Evolutionary conservation across 192 early-diverging fungal genomes (phyloP), one percentile per base, ranked within the genome.

Genomic region (Linnemannia zychae): DNA sequence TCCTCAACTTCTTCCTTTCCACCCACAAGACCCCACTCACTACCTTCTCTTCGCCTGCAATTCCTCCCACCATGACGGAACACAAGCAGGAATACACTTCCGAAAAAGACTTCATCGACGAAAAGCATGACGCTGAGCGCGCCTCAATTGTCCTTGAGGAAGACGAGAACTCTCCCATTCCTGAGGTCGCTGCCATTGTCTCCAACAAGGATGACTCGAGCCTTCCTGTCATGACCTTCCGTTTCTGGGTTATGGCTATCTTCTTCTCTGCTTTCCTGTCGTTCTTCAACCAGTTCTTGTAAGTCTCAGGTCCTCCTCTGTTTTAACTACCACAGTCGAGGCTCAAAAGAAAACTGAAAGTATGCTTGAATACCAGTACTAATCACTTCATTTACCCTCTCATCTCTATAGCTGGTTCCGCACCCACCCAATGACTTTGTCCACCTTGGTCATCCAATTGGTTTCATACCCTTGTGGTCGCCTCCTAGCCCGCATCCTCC

Each of bases 401-500:
- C 60, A 5, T 33, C 40, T 40, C 7, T 46, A 72, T 31, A 79
- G 78, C 65, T 90, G 81, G 79, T 92, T 86, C 82, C 87, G 91
- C 53, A 75, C 82, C 66, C 83, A 81, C 44, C 81, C 89, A 7
- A 74, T 92, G 67, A 74, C 52, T 34, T 70, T 92, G 5, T 80
- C 87, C 7, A 69, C 89, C 17, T 67, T 92, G 16, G 84, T 90
- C n/a, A 73, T 89, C 71, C 91, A 91, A 53, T 71, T 92, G 69
- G 22, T 92, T n/a, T 75, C 88, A n/a, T 92, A 80, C 80, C 90
- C 91, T 33, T 0, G 90, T 24, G 91, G 88, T 24, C 82, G 81
- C 34, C 33, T 84, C 38, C 70, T 92, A 81, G 90, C 86, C 75
- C 38, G 12, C 1, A 67, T 88, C 15, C 78, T 91, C 13, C 90